These are phyloP conservation scores for Coleophoma eucalyptorum DNA, from an alignment of 2,329 filamentous ascomycete genomes.

Conservation along the genomic window DNA sequence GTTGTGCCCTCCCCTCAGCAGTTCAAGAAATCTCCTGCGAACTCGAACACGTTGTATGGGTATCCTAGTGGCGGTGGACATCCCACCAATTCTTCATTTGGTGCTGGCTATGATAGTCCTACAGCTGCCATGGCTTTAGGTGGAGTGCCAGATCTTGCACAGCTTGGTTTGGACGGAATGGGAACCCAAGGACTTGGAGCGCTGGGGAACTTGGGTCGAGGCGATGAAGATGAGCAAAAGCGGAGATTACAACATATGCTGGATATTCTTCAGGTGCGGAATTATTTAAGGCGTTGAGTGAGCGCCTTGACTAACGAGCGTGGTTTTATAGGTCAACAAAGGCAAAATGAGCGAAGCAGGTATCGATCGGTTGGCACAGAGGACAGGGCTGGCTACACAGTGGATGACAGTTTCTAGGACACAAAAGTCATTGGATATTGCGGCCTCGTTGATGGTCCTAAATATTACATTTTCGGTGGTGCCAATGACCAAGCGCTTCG, in stretches of 20 bases:
- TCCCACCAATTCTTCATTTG: constrained; percentile 32
- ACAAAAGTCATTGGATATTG: constrained; percentile 55
- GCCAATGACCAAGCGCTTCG: constrained; percentile 38
- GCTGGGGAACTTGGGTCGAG: constrained; percentile 15
- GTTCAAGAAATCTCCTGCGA: constrained; percentile 53
- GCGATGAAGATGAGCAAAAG: constrained; percentile 47
- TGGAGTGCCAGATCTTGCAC: constrained; percentile 43
- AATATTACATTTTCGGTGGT: constrained; percentile 51
- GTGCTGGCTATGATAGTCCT: constrained; percentile 56
- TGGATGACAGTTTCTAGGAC: constrained; percentile 51
- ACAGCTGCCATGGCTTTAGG: constrained; percentile 59
- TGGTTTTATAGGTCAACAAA: constrained; percentile 33
- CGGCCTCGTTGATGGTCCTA: constrained; percentile 55
- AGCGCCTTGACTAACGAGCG: too few species aligned
- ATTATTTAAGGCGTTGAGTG: neutral
- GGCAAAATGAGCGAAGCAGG: constrained; percentile 71
- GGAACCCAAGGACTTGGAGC: constrained; percentile 27
- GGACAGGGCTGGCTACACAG: constrained; percentile 51
- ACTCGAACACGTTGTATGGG: constrained; percentile 40
- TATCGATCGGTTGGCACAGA: constrained; percentile 65
- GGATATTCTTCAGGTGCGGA: constrained; percentile 25
- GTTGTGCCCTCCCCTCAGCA: constrained; percentile 57
- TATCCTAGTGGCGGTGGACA: constrained; percentile 27
- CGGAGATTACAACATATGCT: constrained; percentile 33
- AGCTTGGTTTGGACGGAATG: constrained; percentile 44